phyloP scores from a whole-genome alignment of 305 asterid species.

The Salvia sclarea region DNA sequence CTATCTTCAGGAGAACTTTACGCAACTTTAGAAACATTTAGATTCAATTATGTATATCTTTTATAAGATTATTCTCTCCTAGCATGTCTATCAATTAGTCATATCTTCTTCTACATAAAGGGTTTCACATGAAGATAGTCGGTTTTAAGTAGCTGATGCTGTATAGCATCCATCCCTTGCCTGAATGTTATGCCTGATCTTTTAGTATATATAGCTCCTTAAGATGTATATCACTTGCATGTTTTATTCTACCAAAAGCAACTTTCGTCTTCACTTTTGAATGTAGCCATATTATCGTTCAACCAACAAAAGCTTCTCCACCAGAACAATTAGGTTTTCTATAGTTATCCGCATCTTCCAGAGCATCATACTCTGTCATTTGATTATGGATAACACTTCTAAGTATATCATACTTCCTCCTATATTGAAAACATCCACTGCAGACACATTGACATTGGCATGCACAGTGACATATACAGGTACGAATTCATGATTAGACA shows the following conservation, averaged over 20 bases:
- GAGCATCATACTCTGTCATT: background rate
- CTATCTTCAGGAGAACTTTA: background rate
- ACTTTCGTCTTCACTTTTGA: slow-evolving; percentile 12
- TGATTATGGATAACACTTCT: background rate
- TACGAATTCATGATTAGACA: slow-evolving; percentile 14
- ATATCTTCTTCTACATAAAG: slow-evolving; percentile 1
- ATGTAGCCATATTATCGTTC: background rate
- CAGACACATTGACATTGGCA: background rate
- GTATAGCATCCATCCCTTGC: background rate
- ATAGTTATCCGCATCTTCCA: background rate
- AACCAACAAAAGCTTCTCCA: slow-evolving; percentile 16
- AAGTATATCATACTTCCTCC: slow-evolving; percentile 13
- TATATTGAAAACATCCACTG: background rate
- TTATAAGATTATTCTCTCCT: background rate
- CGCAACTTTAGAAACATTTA: background rate
- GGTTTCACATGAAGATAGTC: slow-evolving; percentile 21
- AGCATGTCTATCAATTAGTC: background rate
- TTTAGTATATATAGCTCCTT: slow-evolving; percentile 18
- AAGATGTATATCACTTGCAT: slow-evolving; percentile 12
- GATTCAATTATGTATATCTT: background rate
- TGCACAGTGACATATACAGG: background rate
- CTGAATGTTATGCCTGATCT: slow-evolving; percentile 1
- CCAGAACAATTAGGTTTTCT: background rate
- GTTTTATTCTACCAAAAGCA: slow-evolving; percentile 11
- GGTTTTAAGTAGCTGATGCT: slow-evolving; percentile 13